Evolutionary conservation across 495 filamentous ascomycete genomes (phyloP), one percentile per base, ranked within the genome.

Genomic region (Bombardia bombarda): DNA sequence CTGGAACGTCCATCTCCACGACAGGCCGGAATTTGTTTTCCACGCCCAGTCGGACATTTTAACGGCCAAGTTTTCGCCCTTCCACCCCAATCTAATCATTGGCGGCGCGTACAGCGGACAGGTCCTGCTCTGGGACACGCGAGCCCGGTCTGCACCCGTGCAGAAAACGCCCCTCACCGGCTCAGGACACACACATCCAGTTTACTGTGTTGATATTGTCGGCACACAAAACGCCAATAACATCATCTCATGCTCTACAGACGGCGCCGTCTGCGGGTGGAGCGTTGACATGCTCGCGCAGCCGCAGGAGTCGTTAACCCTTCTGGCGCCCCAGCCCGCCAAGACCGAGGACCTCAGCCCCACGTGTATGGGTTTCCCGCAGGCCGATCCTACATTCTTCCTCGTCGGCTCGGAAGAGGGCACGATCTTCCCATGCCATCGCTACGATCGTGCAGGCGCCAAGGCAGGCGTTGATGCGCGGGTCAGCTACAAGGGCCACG

Each of bases 221-320:
- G 92, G 92, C 47, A 99, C 92, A 5, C 93, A 97, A 63, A 97
- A 99, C 62, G 93, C 93, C 38, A 92, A 95, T 63, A 97, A 97
- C 57, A 94, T 99, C 59, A 80, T 99, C 42, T 93, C 87, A 16
- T 85, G 83, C 57, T 95, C 89, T 3, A 99, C 93, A 0, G 93
- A 99, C 55, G 93, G 93, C 43, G 87, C 90, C 25, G 86, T 97
- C 47, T 97, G 93, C 63, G 84, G 86, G 34, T 99, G 93, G 93
- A 86, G 83, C 14, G 82, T 95, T 9, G 93, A 97, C 66, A 97
- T 97, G 88, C 81, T 99, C 25, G 83, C 87, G 1, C 83, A 93
- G 55, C 93, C 93, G 0, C 88, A 95, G 64, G 93, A 99, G 66
- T 81, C 83, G 32, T 77, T 99, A 26, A 84, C 90, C 41, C 77